These are phyloP conservation scores for Geosmithia flava DNA, from an alignment of 2,329 filamentous ascomycete species.

Conservation along the genomic window DNA sequence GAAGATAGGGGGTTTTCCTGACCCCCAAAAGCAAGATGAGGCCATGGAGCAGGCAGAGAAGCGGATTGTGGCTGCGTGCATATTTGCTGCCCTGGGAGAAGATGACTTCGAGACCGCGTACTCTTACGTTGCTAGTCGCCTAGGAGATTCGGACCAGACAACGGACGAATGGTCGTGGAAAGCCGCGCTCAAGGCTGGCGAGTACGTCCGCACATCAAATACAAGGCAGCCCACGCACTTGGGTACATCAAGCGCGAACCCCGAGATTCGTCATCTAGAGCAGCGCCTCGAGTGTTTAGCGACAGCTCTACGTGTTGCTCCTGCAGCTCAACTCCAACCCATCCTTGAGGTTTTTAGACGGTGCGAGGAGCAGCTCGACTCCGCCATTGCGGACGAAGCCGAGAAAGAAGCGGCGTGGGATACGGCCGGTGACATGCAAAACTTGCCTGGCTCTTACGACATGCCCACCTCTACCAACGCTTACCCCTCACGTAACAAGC, in stretches of 20 bases:
- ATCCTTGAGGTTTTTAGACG: slow-evolving; percentile 64
- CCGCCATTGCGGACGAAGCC: slow-evolving; percentile 52
- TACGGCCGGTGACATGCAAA: slow-evolving; percentile 44
- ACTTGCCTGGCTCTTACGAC: slow-evolving; percentile 44
- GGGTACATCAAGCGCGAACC: slow-evolving; percentile 45
- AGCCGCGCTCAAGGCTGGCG: slow-evolving; percentile 66
- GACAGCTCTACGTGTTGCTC: slow-evolving; percentile 62
- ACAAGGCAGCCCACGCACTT: slow-evolving; percentile 46
- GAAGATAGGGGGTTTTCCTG: neutral
- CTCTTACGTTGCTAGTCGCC: slow-evolving; percentile 64
- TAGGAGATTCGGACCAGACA: slow-evolving; percentile 24
- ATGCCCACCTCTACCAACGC: slow-evolving; percentile 11
- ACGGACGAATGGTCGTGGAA: slow-evolving; percentile 64
- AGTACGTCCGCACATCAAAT: slow-evolving; percentile 47
- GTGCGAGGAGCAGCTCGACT: slow-evolving; percentile 66
- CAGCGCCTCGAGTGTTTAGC: slow-evolving; percentile 73
- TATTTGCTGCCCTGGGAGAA: slow-evolving; percentile 63
- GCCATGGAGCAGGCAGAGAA: slow-evolving; percentile 37
- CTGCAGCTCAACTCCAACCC: slow-evolving; percentile 56
- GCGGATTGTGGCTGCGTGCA: slow-evolving; percentile 67
- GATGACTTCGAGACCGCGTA: slow-evolving; percentile 81
- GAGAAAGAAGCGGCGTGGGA: slow-evolving; percentile 62
- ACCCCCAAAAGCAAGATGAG: slow-evolving; percentile 11
- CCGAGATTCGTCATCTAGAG: slow-evolving; percentile 59
- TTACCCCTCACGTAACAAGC: slow-evolving; percentile 17